phyloP scores from a whole-genome alignment of 2,329 filamentous ascomycete species.

The Juglanconis juglandina region DNA sequence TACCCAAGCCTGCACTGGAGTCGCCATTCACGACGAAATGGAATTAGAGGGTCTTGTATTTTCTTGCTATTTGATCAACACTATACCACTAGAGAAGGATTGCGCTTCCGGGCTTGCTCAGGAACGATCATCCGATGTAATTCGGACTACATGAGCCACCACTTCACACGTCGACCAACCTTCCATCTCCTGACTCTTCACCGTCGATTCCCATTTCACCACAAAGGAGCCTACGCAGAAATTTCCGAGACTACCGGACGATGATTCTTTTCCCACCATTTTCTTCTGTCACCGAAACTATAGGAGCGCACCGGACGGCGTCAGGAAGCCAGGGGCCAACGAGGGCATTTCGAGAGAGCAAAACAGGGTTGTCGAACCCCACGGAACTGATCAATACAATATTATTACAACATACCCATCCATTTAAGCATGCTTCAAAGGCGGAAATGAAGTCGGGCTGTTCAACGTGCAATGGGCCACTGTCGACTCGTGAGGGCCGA shows the following conservation, averaged over 20 bases:
- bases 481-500: background rate
- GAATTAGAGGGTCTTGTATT: conserved; percentile 17
- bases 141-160: conserved; percentile 2
- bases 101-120: conserved; percentile 6
- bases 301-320: conserved; percentile 18
- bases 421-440: background rate
- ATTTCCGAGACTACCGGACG: background rate
- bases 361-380: conserved; percentile 7
- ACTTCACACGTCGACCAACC: conserved; percentile 3
- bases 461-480: background rate
- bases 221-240: background rate
- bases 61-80: conserved; percentile 15
- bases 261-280: conserved; percentile 1
- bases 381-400: conserved; percentile 15
- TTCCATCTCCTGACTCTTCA: background rate
- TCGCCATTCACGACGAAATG: conserved; percentile 19
- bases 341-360: conserved; percentile 1
- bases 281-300: conserved; percentile 15
- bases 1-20: conserved; percentile 6
- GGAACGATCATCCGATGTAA: conserved; percentile 4
- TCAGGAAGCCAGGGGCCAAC: conserved; percentile 11
- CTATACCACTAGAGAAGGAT: conserved; percentile 13
- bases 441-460: background rate
- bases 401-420: conserved; percentile 1
- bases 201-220: background rate